phyloP scores from a whole-genome alignment of 148 eudicot genomes.

The Amaranthus palmeri region DNA sequence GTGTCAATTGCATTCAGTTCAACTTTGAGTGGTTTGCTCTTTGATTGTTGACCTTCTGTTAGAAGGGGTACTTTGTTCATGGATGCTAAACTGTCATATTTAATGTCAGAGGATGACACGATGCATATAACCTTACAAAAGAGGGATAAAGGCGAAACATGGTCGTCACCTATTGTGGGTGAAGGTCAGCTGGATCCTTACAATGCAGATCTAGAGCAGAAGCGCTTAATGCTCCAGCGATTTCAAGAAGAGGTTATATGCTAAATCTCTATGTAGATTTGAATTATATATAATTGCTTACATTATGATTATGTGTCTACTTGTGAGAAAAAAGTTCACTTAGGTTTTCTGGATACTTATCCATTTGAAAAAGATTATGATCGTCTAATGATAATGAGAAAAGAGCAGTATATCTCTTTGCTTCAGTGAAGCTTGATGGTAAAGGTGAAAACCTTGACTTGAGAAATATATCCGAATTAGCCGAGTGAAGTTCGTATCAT shows the following conservation, averaged over 20 bases:
- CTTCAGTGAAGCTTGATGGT: background rate
- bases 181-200: conserved; percentile 86
- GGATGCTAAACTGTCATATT: conserved; percentile 2
- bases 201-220: conserved; percentile 76
- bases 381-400: background rate
- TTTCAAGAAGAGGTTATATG: conserved; percentile 88
- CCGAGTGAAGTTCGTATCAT: background rate
- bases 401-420: background rate
- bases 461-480: background rate
- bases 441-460: background rate
- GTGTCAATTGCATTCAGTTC: background rate
- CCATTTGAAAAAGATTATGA: background rate
- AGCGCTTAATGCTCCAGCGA: conserved; percentile 91
- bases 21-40: background rate
- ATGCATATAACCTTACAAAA: conserved; percentile 90
- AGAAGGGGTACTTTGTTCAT: background rate
- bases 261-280: background rate
- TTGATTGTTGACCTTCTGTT: background rate
- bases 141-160: conserved; percentile 92
- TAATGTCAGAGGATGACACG: conserved; percentile 70
- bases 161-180: conserved; percentile 90
- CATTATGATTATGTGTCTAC: background rate
- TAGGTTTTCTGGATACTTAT: background rate
- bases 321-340: background rate
- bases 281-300: background rate